Base-by-base conservation (phyloP, 129 eudicot species). In the Lonicera japonica region DNA sequence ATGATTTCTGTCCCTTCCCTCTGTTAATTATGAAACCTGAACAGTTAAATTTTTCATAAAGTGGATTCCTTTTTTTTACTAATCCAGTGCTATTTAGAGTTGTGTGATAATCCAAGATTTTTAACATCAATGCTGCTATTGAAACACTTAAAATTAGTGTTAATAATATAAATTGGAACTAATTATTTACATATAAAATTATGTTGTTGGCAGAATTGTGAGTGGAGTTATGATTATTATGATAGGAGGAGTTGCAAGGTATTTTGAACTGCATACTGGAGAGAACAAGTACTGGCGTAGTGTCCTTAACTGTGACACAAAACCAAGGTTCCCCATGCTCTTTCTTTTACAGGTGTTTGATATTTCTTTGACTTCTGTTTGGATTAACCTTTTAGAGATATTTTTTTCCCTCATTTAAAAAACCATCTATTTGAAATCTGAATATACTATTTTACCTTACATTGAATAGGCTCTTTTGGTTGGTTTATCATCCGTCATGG, bases 401-500 rank as follows among this genome's bases (percentile, higher is more conserved):
- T 61, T 74, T 23, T 21, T 18, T 41, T 36, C n/a, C n/a, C 55
- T 52, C 40, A 29, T 58, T 54, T 46, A 58, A 11, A 34, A 38
- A 64, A 24, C 17, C 60, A 21, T 72, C 55, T 53, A 22, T 48
- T 38, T 60, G 61, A 24, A 51, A 43, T 25, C 67, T 52, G 41
- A 24, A 54, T 7, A 38, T 47, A 21, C 18, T 57, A 16, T 56
- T 54, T 66, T 50, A 72, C 15, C 58, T 58, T 66, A 29, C 48
- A 55, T 71, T 58, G 21, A 29, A 52, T 68, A 92, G 99, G 79
- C 82, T 56, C 51, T 87, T 63, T 72, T 92, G 86, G 92, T 92
- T 45, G 83, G 81, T 62, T 63, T 85, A 62, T 76, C 99, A 72
- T 82, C 99, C 0, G 53, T 85, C 51, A 78, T 92, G 95, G 99